phyloP scores from a whole-genome alignment of 352 stramenopile genomes.

The Phytophthora pluvialis region DNA sequence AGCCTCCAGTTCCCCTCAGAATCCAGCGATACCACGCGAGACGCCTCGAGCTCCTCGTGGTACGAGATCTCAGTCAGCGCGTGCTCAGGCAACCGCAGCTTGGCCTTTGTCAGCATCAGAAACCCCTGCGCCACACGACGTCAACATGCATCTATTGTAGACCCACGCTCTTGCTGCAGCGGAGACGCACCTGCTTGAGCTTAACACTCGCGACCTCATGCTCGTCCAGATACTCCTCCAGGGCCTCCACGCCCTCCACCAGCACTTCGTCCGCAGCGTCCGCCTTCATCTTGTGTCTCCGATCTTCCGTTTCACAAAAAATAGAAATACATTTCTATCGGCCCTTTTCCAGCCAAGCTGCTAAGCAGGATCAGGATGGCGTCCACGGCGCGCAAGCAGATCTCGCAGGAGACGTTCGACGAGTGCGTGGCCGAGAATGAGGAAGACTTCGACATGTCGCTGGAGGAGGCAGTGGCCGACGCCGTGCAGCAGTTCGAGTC shows the following conservation, averaged over 20 bases:
- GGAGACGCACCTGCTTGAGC: slow-evolving; percentile 57
- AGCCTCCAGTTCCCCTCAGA: slow-evolving; percentile 35
- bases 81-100: slow-evolving; percentile 53
- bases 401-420: slow-evolving; percentile 92
- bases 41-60: slow-evolving; percentile 59
- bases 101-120: slow-evolving; percentile 73
- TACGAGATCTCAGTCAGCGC: slow-evolving; percentile 68
- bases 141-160: slow-evolving; percentile 11
- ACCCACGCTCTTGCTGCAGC: neutral
- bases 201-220: slow-evolving; percentile 54
- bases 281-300: slow-evolving; percentile 10
- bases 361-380: slow-evolving; percentile 3
- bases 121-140: slow-evolving; percentile 50
- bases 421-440: slow-evolving; percentile 91
- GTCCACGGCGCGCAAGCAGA: slow-evolving; percentile 53
- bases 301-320: slow-evolving; percentile 11
- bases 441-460: slow-evolving; percentile 89
- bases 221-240: slow-evolving; percentile 59
- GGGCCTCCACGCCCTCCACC: slow-evolving; percentile 45
- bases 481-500: slow-evolving; percentile 88
- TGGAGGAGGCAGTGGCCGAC: slow-evolving; percentile 79
- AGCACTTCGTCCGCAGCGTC: slow-evolving; percentile 43
- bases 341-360: neutral
- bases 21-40: slow-evolving; percentile 24
- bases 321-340: slow-evolving; percentile 20